Evolutionary conservation across 2,329 filamentous ascomycete species (phyloP), one percentile per base, ranked within the genome.

Genomic region (Cryphonectria radicalis): DNA sequence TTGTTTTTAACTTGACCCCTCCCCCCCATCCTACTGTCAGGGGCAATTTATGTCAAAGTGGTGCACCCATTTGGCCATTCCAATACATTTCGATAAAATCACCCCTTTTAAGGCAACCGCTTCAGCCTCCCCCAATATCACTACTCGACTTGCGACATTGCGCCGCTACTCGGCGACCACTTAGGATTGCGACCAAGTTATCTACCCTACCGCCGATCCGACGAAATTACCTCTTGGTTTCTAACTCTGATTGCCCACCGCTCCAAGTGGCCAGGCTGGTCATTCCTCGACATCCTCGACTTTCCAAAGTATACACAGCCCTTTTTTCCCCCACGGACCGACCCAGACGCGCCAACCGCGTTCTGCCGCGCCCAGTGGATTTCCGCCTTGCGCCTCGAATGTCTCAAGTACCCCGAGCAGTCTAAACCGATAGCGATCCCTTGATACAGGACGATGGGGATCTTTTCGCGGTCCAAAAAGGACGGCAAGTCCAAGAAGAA

Each of bases 401-500:
- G 71, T 73, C 71, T 73, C 66, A 73, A 63, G 63, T 42, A 63
- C 53, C 63, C 67, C 63, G 71, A 67, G 69, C 40, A 63, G 35
- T 43, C 64, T 68, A 40, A 68, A 32, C 53, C 63, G 62, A 68
- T 42, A 72, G 28, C 63, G 14, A 55, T 57, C 35, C 42, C 60
- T 53, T 65, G 43, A 66, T 43, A 28, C 67, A 65, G 62, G 50
- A 67, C 40, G n/a, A 73, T 73, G 71, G 71, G 87, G 76, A 81
- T 90, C 74, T 89, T 90, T 77, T 88, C 88, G 73, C 86, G 87
- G 22, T 43, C 42, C 77, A 83, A 95, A 82, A 94, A 93, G 86
- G 93, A 96, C 83, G 87, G 86, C 79, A 91, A 89, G 80, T 82
- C 84, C 72, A 93, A 92, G 82, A 95, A 94, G 83, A 88, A 86